phyloP scores from a whole-genome alignment of 192 early-diverging fungal genomes.

The Coemansia sp. region DNA sequence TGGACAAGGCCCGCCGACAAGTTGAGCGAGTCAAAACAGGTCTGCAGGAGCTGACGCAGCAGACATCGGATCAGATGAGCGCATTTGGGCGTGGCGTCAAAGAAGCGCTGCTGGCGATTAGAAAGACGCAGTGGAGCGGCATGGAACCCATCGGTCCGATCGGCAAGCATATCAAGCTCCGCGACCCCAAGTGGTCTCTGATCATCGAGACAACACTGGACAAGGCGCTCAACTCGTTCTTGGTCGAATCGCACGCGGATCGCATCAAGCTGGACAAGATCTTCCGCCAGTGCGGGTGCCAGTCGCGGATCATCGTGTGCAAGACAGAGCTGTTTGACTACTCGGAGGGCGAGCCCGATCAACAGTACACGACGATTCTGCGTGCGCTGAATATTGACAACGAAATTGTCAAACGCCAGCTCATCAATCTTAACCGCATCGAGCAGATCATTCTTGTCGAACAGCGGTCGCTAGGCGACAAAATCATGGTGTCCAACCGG shows the following conservation, averaged over 20 bases:
- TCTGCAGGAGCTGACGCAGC: slow-evolving; percentile 54
- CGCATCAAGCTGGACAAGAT: slow-evolving; percentile 53
- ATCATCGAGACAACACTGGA: slow-evolving; percentile 65
- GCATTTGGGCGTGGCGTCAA: slow-evolving; percentile 70
- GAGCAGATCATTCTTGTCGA: slow-evolving; percentile 68
- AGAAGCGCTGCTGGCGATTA: slow-evolving; percentile 57
- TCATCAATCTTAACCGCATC: slow-evolving; percentile 64
- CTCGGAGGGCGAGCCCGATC: slow-evolving; percentile 58
- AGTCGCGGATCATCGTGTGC: slow-evolving; percentile 59
- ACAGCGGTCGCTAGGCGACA: slow-evolving; percentile 39
- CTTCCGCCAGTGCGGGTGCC: slow-evolving; percentile 48
- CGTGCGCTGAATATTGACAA: slow-evolving; percentile 58
- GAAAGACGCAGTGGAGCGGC: slow-evolving; percentile 41
- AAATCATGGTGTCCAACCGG: slow-evolving; percentile 48
- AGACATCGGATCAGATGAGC: slow-evolving; percentile 61
- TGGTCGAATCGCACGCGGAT: slow-evolving; percentile 66
- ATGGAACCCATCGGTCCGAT: slow-evolving; percentile 66
- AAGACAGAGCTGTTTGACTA: slow-evolving; percentile 67
- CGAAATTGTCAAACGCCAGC: slow-evolving; percentile 68
- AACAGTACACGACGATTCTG: slow-evolving; percentile 59
- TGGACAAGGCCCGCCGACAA: slow-evolving; percentile 12
- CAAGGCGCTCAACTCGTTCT: slow-evolving; percentile 59
- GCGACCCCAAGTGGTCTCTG: slow-evolving; percentile 54
- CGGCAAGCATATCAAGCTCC: slow-evolving; percentile 61
- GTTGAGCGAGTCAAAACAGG: slow-evolving; percentile 18